A percentile compares a stretch with the other conserved stretches of the same genome.
phyloP scores from a whole-genome alignment of 139 green algal genomes.

The Zygnema circumcarinatum region DNA sequence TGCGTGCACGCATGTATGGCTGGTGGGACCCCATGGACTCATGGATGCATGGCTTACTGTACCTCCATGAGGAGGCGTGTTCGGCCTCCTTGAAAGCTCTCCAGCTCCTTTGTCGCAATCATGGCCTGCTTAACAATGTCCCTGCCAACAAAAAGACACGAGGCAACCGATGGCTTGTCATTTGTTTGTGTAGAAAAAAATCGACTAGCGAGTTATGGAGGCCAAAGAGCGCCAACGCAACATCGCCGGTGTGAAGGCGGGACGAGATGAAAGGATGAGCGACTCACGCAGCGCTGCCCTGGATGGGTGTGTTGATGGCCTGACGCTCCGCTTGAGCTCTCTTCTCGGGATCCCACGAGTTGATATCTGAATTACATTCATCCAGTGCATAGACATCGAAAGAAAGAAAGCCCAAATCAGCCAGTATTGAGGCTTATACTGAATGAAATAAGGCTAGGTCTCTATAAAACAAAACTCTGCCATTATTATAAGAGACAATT shows the following conservation, averaged over 20 bases:
- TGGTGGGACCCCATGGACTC: too few relatives aligned
- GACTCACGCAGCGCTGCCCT: slow-evolving; percentile 26
- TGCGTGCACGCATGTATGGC: too few relatives aligned
- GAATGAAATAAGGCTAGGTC: too few relatives aligned
- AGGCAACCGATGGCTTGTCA: background rate
- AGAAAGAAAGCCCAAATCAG: background rate
- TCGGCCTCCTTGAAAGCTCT: background rate
- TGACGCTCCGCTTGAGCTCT: slow-evolving; percentile 35
- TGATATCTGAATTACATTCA: slow-evolving; percentile 39
- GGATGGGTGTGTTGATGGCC: slow-evolving; percentile 27
- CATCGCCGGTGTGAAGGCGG: background rate
- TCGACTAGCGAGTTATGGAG: background rate
- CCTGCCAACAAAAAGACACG: background rate
- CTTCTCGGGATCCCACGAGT: slow-evolving; percentile 6
- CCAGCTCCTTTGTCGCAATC: background rate
- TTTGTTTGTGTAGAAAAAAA: background rate
- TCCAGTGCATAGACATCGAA: too few relatives aligned
- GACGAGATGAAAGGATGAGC: background rate
- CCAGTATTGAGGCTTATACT: too few relatives aligned
- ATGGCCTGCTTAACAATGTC: background rate
- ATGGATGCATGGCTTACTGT: too few relatives aligned
- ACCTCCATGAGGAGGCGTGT: background rate
- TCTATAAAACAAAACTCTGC: too few relatives aligned
- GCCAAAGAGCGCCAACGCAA: too few relatives aligned
- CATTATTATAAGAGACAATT: too few relatives aligned